phyloP scores from a whole-genome alignment of 306 rosid species.

The Trifolium pratense region DNA sequence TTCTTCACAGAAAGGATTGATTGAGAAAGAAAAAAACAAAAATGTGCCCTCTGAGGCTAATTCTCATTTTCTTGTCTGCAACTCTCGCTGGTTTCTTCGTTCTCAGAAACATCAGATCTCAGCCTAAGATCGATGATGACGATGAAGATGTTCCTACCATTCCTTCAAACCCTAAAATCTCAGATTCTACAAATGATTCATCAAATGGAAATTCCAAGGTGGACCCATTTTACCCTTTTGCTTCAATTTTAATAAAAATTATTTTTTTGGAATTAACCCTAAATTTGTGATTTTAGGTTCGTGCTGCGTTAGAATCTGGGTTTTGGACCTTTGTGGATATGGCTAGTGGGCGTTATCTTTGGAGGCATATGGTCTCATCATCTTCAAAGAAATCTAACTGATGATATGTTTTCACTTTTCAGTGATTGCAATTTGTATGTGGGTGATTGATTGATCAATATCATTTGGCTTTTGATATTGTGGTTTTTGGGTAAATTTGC shows the following conservation, averaged over 20 bases:
- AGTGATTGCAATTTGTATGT: constrained; percentile 9
- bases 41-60: constrained; percentile 88
- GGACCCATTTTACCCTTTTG: constrained; percentile 37
- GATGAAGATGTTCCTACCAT: constrained; percentile 21
- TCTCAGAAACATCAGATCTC: constrained; percentile 77
- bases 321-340: constrained; percentile 90
- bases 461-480: constrained; percentile 36
- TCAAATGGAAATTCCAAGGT: constrained; percentile 44
- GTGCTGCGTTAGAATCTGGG: constrained; percentile 65
- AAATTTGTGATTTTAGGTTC: constrained; percentile 52
- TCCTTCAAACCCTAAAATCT: constrained; percentile 38
- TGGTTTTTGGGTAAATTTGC: constrained; percentile 38
- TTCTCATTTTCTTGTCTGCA: constrained; percentile 89
- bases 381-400: constrained; percentile 59
- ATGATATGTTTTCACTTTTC: constrained; percentile 43
- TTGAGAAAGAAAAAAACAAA: not conserved
- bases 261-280: not conserved
- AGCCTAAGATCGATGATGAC: constrained; percentile 41
- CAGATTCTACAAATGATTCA: constrained; percentile 52
- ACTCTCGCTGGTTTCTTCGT: constrained; percentile 94
- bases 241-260: constrained; percentile 11
- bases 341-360: constrained; percentile 94
- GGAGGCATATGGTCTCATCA: constrained; percentile 75
- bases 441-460: constrained; percentile 16
- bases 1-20: constrained; percentile 23